phyloP scores from a whole-genome alignment of 2,329 filamentous ascomycete species.

The Epichloe aotearoae region DNA sequence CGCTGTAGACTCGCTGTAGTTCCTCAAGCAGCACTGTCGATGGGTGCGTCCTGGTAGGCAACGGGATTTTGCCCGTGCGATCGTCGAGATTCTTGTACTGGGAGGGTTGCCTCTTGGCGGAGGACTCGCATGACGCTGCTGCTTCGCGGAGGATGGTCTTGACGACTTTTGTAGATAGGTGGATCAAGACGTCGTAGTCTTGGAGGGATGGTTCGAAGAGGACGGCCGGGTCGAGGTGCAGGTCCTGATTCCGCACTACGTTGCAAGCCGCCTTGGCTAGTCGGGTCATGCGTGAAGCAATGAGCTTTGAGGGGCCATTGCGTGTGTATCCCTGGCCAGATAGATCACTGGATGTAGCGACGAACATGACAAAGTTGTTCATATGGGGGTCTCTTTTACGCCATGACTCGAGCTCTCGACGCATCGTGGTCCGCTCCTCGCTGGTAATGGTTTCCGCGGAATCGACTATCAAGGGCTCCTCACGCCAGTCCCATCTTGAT shows the following conservation, averaged over 20 bases:
- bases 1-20: constrained; percentile 51
- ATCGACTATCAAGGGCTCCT: constrained; percentile 71
- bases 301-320: constrained; percentile 59
- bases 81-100: constrained; percentile 73
- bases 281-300: constrained; percentile 70
- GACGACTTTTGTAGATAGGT: constrained; percentile 45
- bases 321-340: constrained; percentile 73
- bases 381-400: constrained; percentile 77
- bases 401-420: constrained; percentile 68
- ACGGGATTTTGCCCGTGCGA: constrained; percentile 30
- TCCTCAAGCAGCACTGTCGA: constrained; percentile 52
- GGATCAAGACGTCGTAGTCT: constrained; percentile 81
- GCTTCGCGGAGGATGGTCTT: constrained; percentile 27
- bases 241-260: constrained; percentile 39
- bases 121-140: constrained; percentile 17
- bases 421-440: constrained; percentile 48
- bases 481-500: constrained; percentile 83
- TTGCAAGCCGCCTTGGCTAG: constrained; percentile 66
- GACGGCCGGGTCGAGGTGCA: constrained; percentile 31
- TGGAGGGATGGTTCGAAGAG: constrained; percentile 61
- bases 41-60: constrained; percentile 45
- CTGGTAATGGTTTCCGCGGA: constrained; percentile 46
- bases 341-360: constrained; percentile 63
- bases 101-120: constrained; percentile 28
- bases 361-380: constrained; percentile 71